Conservation (phyloP, 208 protist genomes). For the Wallacemonas rigidus region DNA sequence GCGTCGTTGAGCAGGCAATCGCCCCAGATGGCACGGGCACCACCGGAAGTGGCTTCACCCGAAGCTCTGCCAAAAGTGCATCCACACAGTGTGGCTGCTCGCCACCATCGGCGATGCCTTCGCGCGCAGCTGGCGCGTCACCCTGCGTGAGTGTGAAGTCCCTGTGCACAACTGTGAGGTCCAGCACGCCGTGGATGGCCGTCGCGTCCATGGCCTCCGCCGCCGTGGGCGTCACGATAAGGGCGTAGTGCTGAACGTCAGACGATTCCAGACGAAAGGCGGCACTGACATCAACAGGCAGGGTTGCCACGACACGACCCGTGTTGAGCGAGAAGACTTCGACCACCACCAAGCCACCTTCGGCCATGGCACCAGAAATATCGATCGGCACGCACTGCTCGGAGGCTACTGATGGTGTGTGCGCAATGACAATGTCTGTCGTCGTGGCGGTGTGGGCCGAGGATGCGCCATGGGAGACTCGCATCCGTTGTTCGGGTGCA, state of each 20-base stretch:
- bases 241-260: slow-evolving; percentile 36
- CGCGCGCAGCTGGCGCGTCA: neutral
- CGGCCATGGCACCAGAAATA: slow-evolving; percentile 19
- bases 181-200: slow-evolving; percentile 40
- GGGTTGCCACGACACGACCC: slow-evolving; percentile 22
- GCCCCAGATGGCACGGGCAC: slow-evolving; percentile 17
- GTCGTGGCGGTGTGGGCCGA: neutral
- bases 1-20: slow-evolving; percentile 39
- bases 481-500: neutral
- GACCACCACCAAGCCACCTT: slow-evolving; percentile 24
- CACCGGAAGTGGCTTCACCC: neutral
- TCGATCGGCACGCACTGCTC: slow-evolving; percentile 32
- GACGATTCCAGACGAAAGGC: slow-evolving; percentile 11
- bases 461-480: neutral
- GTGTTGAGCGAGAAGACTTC: slow-evolving; percentile 27
- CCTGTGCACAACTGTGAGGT: slow-evolving; percentile 27
- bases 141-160: neutral
- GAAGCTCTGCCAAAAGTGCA: neutral
- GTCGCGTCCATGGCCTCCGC: slow-evolving; percentile 19
- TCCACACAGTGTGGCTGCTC: neutral
- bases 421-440: slow-evolving; percentile 14
- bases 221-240: slow-evolving; percentile 22
- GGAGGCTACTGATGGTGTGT: neutral
- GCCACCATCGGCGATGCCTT: neutral
- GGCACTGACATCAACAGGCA: slow-evolving; percentile 22